A percentile compares a stretch with the other conserved stretches of the same genome.
Evolutionary conservation across 2,329 filamentous ascomycete genomes (phyloP).

Genomic region (Fonsecaea multimorphosa): DNA sequence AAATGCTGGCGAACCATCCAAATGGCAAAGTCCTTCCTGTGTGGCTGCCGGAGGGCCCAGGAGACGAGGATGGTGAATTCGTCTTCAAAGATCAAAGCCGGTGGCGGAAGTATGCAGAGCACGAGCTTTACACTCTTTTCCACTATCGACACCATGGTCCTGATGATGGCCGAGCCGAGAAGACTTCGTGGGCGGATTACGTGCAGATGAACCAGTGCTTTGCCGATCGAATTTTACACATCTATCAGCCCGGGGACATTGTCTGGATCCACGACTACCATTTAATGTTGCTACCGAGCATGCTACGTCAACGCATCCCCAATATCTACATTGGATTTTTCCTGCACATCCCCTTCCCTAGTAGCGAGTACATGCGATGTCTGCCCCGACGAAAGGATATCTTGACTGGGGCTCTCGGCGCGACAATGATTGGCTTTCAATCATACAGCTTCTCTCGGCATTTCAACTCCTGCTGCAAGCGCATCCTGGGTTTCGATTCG

Average conservation of each 20-base stretch:
- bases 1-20: slow-evolving; percentile 72
- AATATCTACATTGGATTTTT: slow-evolving; percentile 96
- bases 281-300: slow-evolving; percentile 83
- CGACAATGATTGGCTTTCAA: slow-evolving; percentile 94
- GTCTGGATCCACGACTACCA: slow-evolving; percentile 95
- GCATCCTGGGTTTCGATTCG: slow-evolving; percentile 87
- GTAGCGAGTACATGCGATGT: slow-evolving; percentile 92
- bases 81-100: slow-evolving; percentile 79
- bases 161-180: slow-evolving; percentile 79
- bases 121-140: slow-evolving; percentile 88
- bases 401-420: slow-evolving; percentile 83
- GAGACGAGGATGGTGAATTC: slow-evolving; percentile 71
- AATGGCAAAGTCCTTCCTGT: slow-evolving; percentile 83
- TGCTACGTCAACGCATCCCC: slow-evolving; percentile 82
- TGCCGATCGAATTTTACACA: slow-evolving; percentile 82
- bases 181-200: slow-evolving; percentile 89
- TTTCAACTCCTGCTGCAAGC: slow-evolving; percentile 91
- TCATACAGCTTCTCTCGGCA: slow-evolving; percentile 94
- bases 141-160: slow-evolving; percentile 97
- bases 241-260: slow-evolving; percentile 91
- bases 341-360: slow-evolving; percentile 91
- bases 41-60: slow-evolving; percentile 81
- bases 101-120: slow-evolving; percentile 90
- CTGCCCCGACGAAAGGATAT: slow-evolving; percentile 87
- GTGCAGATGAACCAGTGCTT: slow-evolving; percentile 92